Evolutionary conservation across 805 yeast species (phyloP), one percentile per base, ranked within the genome.

Genomic region (Schwanniomyces pseudopolymorphus): DNA sequence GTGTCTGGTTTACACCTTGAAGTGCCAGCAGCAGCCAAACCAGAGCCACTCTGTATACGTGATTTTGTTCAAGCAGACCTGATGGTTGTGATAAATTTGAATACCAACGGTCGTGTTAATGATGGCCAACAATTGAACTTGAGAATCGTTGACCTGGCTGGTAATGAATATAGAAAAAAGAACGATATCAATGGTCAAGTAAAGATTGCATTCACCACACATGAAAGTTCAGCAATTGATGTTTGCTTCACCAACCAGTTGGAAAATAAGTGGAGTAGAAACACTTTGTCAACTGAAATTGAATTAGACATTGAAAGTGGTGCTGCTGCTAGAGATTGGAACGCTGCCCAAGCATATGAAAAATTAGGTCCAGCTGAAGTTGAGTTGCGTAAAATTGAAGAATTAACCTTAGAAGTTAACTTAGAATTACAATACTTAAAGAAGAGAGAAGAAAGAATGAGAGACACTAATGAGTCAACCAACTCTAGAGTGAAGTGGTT

Each of bases 321-420:
- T 38, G 88, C 97, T 43, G 88, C 90, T 59, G 99, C 98, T 36
- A 85, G 98, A 69, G 98, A 94, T 72, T 94, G 98, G 97, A 89
- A 90, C 63, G 89, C 90, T 20, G 75, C 91, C 52, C 97, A 91
- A 74, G 91, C 96, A 40, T 80, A 87, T 39, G 98, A 94, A 68
- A 89, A 89, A 65, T 83, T 94, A 66, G 88, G 87, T 70, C 98
- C 99, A 4, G 81, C 86, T 42, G 99, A 94, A 70, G 84, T 91
- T 46, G 95, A 89, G 59, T 77, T 94, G 65, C 85, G 94, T 68
- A 84, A 86, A 64, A 78, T 92, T 47, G 92, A 89, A 67, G 96
- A 87, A 63, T 69, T 89, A 69, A 81, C 95, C 41, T 86, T 81
- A 55, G 98, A 94, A 73, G 80, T 94, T 58, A 78, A 77, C 48